phyloP scores from a whole-genome alignment of 2,329 filamentous ascomycete genomes.

The Fusarium haematococcum region DNA sequence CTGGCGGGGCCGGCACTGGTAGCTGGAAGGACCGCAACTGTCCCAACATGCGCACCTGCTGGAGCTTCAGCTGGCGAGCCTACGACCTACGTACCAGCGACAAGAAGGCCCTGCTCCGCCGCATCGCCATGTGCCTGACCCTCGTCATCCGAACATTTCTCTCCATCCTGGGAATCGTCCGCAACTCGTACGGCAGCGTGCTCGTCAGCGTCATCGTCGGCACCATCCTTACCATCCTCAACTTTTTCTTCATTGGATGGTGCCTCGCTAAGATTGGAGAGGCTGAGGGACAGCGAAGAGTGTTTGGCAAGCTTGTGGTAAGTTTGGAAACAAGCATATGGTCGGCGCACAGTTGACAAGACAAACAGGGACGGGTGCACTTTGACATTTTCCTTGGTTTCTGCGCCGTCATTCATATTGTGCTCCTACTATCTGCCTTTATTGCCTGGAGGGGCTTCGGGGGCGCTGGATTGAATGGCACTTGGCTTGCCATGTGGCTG shows the following conservation, averaged over 20 bases:
- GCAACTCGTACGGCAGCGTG: neutral
- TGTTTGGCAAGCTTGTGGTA: neutral
- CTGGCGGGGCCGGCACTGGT: neutral
- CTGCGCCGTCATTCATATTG: neutral
- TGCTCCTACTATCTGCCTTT: neutral
- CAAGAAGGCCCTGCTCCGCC: neutral
- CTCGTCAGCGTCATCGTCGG: neutral
- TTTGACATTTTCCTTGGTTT: neutral
- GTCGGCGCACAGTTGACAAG: neutral
- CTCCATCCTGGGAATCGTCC: neutral
- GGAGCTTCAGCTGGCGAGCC: neutral
- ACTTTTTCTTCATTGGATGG: conserved; percentile 2
- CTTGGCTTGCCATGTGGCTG: neutral
- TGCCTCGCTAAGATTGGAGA: neutral
- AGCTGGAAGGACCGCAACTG: neutral
- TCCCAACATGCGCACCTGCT: conserved; percentile 1
- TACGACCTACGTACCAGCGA: neutral
- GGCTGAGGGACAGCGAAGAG: neutral
- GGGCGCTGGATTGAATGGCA: neutral
- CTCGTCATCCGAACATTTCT: neutral
- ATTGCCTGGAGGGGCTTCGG: neutral
- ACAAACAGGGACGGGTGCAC: neutral
- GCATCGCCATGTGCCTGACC: neutral
- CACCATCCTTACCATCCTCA: neutral
- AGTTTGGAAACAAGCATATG: neutral